A percentile compares a stretch with the other conserved stretches of the same genome.
These are phyloP conservation scores for Penicillium egyptiacum DNA, from an alignment of 495 filamentous ascomycete genomes.

Conservation along the genomic window DNA sequence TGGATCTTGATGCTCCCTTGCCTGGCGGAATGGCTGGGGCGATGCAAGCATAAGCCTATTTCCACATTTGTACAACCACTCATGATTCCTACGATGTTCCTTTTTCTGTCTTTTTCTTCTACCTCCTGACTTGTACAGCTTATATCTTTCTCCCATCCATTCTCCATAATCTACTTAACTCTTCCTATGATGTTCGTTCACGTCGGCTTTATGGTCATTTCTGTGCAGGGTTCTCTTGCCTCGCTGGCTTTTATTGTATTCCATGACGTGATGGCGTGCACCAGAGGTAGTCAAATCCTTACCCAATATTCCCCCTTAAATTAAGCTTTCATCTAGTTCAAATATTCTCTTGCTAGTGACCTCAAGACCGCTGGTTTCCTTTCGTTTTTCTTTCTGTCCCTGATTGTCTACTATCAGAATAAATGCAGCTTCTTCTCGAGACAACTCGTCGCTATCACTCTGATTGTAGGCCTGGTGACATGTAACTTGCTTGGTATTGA, in stretches of 20 bases:
- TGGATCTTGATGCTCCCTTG: constrained; percentile 72
- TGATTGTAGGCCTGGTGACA: not conserved
- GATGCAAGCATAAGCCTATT: constrained; percentile 21
- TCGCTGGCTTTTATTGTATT: constrained; percentile 12
- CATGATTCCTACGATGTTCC: constrained; percentile 13
- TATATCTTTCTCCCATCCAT: not conserved
- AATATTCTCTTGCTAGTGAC: not conserved
- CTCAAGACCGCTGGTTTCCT: not conserved
- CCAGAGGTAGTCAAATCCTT: constrained; percentile 23
- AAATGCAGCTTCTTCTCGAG: not conserved
- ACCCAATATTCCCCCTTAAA: constrained; percentile 30
- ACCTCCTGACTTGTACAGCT: constrained; percentile 20
- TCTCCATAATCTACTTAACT: not conserved
- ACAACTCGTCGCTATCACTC: not conserved
- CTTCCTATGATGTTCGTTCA: constrained; percentile 8
- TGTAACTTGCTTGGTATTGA: not conserved
- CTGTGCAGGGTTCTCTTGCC: not conserved
- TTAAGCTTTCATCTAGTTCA: constrained; percentile 14
- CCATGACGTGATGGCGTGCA: constrained; percentile 26
- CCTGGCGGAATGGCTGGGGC: constrained; percentile 41
- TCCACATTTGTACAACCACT: constrained; percentile 23
- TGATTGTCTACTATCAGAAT: not conserved
- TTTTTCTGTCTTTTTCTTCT: not conserved
- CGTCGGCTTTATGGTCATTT: not conserved
- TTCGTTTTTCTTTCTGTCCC: not conserved